Base-by-base conservation (phyloP, 495 filamentous ascomycete species). In the Daldinia grandis region DNA sequence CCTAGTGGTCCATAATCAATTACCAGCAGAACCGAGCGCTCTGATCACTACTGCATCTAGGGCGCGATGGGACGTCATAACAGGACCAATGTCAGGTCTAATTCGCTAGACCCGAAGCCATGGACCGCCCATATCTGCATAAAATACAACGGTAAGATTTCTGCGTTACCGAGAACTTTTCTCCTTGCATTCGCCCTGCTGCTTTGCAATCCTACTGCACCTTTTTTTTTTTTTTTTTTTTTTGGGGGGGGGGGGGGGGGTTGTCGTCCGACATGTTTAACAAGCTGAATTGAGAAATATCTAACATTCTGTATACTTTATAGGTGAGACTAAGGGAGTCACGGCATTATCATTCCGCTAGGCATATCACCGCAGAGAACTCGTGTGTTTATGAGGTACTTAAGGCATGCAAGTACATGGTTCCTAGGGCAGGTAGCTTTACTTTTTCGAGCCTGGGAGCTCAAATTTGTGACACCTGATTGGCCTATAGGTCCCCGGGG, bases 91-190 rank as follows among this genome's bases (percentile, higher is more conserved):
- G 25, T 15, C 27, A 38, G 15, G 25, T 17, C 51, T 25, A 55
- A 60, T 49, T 60, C 55, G 42, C 60, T 47, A 49, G 42, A 59
- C 69, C 69, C 69, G 49, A 33, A 21, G 58, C 69, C 69, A 67
- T 56, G 69, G 69, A 14, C 51, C 25, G n/a, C 4, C 33, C 63
- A 7, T 17, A 57, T 9, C 6, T 10, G 50, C 51, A 30, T 58
- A 58, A 38, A 66, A 33, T 57, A 28, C 68, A 31, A 71, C 68
- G 40, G 58, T 61, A 50, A 71, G 53, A 58, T 47, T 64, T 64
- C 54, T 17, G 44, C 49, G 38, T 44, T 44, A 21, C 35, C 15
- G 40, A 62, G 61, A 57, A 35, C 7, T 37, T 65, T 44, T 50
- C 59, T 19, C 30, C 44, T 58, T 47, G 19, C 24, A 15, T 63